Evolutionary conservation across 192 early-diverging fungal genomes (phyloP).

Genomic region (Gryganskiella cystojenkinii): DNA sequence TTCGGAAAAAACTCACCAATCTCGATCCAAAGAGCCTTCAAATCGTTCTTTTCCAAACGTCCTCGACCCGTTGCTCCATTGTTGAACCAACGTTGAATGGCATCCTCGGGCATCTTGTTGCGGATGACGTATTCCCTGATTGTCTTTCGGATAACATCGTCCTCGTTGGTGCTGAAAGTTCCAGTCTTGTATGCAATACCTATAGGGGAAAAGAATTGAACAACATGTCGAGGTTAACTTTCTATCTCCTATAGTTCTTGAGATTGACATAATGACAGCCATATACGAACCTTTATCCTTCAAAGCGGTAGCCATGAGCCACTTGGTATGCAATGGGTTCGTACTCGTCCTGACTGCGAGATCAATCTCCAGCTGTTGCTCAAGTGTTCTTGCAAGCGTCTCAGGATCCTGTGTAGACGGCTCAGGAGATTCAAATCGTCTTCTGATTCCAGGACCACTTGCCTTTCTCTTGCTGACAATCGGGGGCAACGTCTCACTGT

Average conservation of each 20-base stretch:
- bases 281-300: conserved; percentile 35
- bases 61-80: conserved; percentile 43
- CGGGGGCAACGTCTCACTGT: background rate
- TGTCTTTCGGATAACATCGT: conserved; percentile 40
- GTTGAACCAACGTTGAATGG: conserved; percentile 47
- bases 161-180: conserved; percentile 46
- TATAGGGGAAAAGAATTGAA: background rate
- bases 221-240: background rate
- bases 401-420: background rate
- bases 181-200: conserved; percentile 43
- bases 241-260: background rate
- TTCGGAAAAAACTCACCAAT: conserved; percentile 24
- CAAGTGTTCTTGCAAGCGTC: background rate
- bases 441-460: no score
- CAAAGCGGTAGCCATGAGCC: conserved; percentile 49
- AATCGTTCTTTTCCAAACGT: conserved; percentile 49
- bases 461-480: no score
- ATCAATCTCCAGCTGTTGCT: conserved; percentile 5
- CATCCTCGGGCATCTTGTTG: conserved; percentile 46
- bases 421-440: no score
- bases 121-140: conserved; percentile 39
- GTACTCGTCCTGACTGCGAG: conserved; percentile 21
- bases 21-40: conserved; percentile 49
- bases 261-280: background rate
- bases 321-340: conserved; percentile 50